Percentiles rank a stretch among this genome's conserved stretches.
Conservation (phyloP, 2,329 filamentous ascomycete species). For the Ambrosiella xylebori region DNA sequence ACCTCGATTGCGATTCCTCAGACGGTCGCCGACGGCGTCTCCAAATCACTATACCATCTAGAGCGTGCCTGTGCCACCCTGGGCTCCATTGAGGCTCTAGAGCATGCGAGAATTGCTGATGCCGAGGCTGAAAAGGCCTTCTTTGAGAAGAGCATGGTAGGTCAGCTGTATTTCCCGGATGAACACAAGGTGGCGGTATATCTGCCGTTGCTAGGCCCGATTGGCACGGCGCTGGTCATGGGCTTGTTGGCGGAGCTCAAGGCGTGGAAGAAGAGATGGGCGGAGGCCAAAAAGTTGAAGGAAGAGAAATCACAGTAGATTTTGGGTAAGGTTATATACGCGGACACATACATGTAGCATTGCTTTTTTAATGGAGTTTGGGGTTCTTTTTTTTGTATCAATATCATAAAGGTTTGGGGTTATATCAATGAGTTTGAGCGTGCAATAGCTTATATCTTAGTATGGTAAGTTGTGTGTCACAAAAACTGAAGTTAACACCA, state of each 20-base stretch:
- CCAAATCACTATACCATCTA: conserved; percentile 61
- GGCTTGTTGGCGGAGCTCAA: conserved; percentile 67
- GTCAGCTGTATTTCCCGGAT: conserved; percentile 94
- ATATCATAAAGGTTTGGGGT: background rate
- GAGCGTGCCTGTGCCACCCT: conserved; percentile 59
- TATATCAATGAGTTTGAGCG: too few species aligned
- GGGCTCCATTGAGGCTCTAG: conserved; percentile 47
- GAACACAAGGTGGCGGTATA: conserved; percentile 98
- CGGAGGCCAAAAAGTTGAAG: conserved; percentile 23
- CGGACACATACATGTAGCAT: background rate
- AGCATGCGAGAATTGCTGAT: conserved; percentile 71
- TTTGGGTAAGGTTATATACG: background rate
- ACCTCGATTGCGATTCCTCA: conserved; percentile 82
- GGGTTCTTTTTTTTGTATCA: background rate
- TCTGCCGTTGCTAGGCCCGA: conserved; percentile 72
- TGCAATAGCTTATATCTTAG: too few species aligned
- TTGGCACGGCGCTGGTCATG: conserved; percentile 79
- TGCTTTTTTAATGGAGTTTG: background rate
- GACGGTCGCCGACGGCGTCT: conserved; percentile 71
- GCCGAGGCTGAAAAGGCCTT: conserved; percentile 83
- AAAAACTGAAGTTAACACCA: too few species aligned
- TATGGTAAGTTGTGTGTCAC: too few species aligned
- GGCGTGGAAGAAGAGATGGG: conserved; percentile 34
- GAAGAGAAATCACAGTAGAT: conserved; percentile 23
- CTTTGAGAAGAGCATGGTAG: conserved; percentile 98